phyloP scores from a whole-genome alignment of 495 filamentous ascomycete genomes.

The Penicillium desertorum region DNA sequence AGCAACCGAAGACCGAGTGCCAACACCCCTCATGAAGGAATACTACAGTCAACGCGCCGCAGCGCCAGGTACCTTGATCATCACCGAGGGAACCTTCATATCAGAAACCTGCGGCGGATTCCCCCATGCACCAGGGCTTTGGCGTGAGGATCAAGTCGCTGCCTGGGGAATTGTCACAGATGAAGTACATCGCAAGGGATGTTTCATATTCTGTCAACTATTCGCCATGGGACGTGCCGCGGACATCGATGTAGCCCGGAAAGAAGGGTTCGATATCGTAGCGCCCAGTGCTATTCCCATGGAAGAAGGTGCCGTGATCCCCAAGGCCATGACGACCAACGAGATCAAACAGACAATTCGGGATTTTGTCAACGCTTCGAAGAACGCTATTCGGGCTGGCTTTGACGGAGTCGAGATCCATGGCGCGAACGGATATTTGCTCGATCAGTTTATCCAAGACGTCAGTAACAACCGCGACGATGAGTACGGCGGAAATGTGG shows the following conservation, averaged over 20 bases:
- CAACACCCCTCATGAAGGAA: constrained; percentile 39
- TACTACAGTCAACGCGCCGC: constrained; percentile 55
- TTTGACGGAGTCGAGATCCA: constrained; percentile 81
- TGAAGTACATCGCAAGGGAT: constrained; percentile 62
- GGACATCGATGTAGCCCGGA: constrained; percentile 34
- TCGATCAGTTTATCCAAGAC: constrained; percentile 72
- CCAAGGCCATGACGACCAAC: constrained; percentile 51
- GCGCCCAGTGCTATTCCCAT: constrained; percentile 49
- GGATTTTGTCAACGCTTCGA: constrained; percentile 52
- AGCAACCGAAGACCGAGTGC: constrained; percentile 34
- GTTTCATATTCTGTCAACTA: constrained; percentile 64
- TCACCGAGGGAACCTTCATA: constrained; percentile 64
- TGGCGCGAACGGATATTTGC: constrained; percentile 70
- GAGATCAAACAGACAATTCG: constrained; percentile 58
- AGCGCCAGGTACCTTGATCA: constrained; percentile 50
- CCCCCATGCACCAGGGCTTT: constrained; percentile 63
- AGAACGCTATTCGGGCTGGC: constrained; percentile 64
- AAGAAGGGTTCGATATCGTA: constrained; percentile 24
- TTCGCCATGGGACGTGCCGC: constrained; percentile 65
- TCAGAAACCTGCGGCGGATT: constrained; percentile 49
- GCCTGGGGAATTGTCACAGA: constrained; percentile 62
- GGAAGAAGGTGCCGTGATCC: constrained; percentile 36
- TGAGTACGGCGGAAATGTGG: constrained; percentile 64
- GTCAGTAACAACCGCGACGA: constrained; percentile 62
- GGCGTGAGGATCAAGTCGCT: constrained; percentile 54